Conservation (phyloP, 345 rosid species). For the Viola odorata region DNA sequence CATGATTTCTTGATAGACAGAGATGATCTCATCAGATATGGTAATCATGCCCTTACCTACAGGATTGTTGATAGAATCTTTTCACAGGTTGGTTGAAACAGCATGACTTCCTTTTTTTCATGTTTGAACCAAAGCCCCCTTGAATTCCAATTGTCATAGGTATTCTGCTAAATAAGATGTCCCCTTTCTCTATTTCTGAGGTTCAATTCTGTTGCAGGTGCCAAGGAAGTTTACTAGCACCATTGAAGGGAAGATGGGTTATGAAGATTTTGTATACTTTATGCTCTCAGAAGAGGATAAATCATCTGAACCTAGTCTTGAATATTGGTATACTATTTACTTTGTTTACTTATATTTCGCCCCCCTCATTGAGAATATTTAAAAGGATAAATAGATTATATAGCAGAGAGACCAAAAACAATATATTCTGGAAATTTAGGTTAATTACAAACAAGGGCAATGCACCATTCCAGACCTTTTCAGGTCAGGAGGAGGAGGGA, state of each 20-base stretch:
- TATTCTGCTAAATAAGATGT: not conserved
- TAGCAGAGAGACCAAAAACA: no score
- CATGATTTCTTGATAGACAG: conserved; percentile 94
- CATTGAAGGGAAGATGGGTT: conserved; percentile 31
- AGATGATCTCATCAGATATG: conserved; percentile 89
- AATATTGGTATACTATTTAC: conserved; percentile 17
- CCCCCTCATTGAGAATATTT: not conserved
- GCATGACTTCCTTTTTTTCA: not conserved
- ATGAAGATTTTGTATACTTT: conserved; percentile 32
- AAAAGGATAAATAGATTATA: not conserved
- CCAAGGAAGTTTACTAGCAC: conserved; percentile 28
- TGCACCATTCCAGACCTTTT: no score
- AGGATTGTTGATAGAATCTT: conserved; percentile 85
- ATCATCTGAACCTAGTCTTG: conserved; percentile 27
- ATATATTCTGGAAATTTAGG: not conserved
- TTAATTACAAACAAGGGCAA: not conserved
- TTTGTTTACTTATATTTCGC: not conserved
- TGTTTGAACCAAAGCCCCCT: not conserved
- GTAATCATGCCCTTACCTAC: conserved; percentile 91
- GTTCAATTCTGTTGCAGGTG: conserved; percentile 10
- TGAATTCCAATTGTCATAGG: not conserved
- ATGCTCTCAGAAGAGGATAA: conserved; percentile 30
- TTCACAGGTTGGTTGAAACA: conserved; percentile 61
- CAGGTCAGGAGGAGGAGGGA: no score
- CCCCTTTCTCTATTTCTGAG: not conserved